Evolutionary conservation across 2,329 filamentous ascomycete genomes (phyloP).

Genomic region (Phialophora macrospora): DNA sequence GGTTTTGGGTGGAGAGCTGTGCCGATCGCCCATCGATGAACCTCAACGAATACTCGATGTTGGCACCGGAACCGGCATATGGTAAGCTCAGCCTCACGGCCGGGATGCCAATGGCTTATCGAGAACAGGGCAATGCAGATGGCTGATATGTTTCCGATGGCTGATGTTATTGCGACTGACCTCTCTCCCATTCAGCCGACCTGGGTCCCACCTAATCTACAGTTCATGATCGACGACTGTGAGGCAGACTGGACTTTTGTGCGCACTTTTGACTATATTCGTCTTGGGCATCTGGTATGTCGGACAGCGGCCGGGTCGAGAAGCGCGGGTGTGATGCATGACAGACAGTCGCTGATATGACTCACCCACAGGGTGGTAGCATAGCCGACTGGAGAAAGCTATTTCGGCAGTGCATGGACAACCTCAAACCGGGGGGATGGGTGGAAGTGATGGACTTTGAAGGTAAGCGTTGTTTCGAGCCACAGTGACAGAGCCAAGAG

Average conservation of each 20-base stretch:
- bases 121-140: constrained; percentile 42
- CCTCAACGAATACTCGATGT: constrained; percentile 59
- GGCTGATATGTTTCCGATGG: constrained; percentile 41
- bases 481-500: not conserved
- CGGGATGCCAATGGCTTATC: constrained; percentile 34
- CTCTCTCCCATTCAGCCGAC: constrained; percentile 41
- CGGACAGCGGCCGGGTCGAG: not conserved
- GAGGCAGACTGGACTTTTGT: constrained; percentile 49
- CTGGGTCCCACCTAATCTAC: constrained; percentile 55
- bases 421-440: constrained; percentile 42
- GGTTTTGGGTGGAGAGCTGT: constrained; percentile 35
- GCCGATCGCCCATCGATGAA: constrained; percentile 44
- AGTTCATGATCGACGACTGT: constrained; percentile 48
- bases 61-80: constrained; percentile 67
- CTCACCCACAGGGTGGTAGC: constrained; percentile 40
- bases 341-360: not conserved
- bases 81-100: constrained; percentile 47
- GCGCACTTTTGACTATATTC: constrained; percentile 49
- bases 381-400: constrained; percentile 44
- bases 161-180: constrained; percentile 42
- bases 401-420: constrained; percentile 38
- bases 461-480: not conserved
- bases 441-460: constrained; percentile 43
- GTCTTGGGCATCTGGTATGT: constrained; percentile 43
- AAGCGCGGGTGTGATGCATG: not conserved